Evolutionary conservation across 163 green algal genomes (phyloP), one percentile per base, ranked within the genome.

Genomic region (Trebouxia gelatinosa): DNA sequence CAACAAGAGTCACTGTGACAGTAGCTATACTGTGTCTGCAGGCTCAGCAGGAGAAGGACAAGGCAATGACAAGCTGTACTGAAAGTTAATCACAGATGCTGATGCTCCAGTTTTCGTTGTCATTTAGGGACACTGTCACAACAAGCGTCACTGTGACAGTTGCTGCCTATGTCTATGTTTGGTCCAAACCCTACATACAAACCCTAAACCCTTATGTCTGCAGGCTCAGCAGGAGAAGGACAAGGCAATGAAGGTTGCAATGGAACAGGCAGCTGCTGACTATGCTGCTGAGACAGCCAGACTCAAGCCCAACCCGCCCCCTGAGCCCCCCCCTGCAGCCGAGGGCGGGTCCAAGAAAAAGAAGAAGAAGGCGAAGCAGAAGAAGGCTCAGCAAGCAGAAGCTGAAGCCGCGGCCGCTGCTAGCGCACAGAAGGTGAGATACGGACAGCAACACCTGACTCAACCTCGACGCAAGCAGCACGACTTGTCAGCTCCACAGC

Each of bases 1-100:
- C n/a, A n/a, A n/a, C n/a, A n/a, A n/a, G n/a, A n/a, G n/a, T n/a
- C n/a, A n/a, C n/a, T n/a, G n/a, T n/a, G n/a, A n/a, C n/a, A n/a
- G n/a, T n/a, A n/a, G n/a, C n/a, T n/a, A n/a, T n/a, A n/a, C 19
- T 48, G 62, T 3, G 19, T 31, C 3, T 34, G 21, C 16, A 70
- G 62, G 62, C 62, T 26, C 31, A 80, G 38, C 51, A 80, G 39
- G 58, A 80, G 16, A 80, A 74, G 59, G 58, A 72, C 50, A 59
- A 38, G 29, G 74, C 74, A 9, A 48, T 58, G n/a, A 62, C n/a
- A n/a, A n/a, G n/a, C n/a, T n/a, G n/a, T n/a, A n/a, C n/a, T n/a
- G n/a, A n/a, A n/a, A n/a, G n/a, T n/a, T n/a, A n/a, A n/a, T n/a
- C n/a, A n/a, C n/a, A n/a, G n/a, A n/a, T n/a, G n/a, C n/a, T n/a